Base-by-base conservation (phyloP, 2,329 filamentous ascomycete species). In the Harringtonia lauricola region DNA sequence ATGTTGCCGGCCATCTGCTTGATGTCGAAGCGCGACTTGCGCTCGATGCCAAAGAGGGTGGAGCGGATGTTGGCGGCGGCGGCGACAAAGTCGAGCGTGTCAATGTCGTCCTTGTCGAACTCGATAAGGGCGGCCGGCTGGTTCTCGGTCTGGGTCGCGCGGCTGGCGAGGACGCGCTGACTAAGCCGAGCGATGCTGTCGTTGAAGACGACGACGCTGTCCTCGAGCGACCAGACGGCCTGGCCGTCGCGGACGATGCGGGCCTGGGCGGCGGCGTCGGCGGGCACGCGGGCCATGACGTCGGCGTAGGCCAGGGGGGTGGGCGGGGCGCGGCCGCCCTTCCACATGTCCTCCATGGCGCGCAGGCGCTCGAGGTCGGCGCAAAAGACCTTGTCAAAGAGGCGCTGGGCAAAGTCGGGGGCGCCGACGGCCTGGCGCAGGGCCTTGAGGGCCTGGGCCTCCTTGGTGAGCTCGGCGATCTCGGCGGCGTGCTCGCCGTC, bases 1-100 rank as follows among this genome's bases (percentile, higher is more conserved):
- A 98, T 98, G 59, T 98, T 98, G 43, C 92, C 92, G 4, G 92
- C 92, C 90, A 96, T 98, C 64, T 98, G 85, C 66, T 98, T 98
- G 55, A 92, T 89, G 58, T 96, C 89, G 57, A 96, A 98, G 47
- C 94, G 87, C 19, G 88, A 94, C 60, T 87, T 90, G 5, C 71
- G 66, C 43, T 90, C 84, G 46, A 98, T 95, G 44, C 81, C 83
- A 57, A 98, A 98, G n/a, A 94, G 73, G 21, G 77, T 71, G 1
- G 90, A 92, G 36, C 92, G 79, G 21, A 98, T 76, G 56, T 98
- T 98, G 26, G 90, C 87, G 52, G 83, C 86, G 1, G 92, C 80
- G 1, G 88, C 77, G 8, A 98, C 92, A 59, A 98, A 96, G 57
- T 98, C 89, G 8, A 98, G 71, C 0, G 90, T 95, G 57, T 96